Percentiles rank a stretch among this genome's conserved stretches.
phyloP scores from a whole-genome alignment of 305 asterid species.

The Fraxinus floribunda region DNA sequence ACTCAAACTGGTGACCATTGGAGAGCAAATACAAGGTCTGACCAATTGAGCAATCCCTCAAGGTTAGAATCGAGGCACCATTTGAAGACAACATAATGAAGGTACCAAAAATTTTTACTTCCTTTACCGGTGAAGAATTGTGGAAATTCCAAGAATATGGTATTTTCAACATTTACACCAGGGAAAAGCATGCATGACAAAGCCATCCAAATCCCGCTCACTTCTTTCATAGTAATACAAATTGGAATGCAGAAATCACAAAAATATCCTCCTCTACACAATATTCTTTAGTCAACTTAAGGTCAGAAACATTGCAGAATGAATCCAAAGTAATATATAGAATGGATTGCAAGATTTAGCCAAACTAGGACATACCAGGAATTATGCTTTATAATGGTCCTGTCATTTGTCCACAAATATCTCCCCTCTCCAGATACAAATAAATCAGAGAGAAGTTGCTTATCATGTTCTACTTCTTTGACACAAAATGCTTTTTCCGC shows the following conservation, averaged over 20 bases:
- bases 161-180: background rate
- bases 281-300: background rate
- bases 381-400: background rate
- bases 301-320: background rate
- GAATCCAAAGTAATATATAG: background rate
- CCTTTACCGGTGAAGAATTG: background rate
- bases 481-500: background rate
- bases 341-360: background rate
- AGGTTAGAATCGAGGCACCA: too few relatives aligned
- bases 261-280: background rate
- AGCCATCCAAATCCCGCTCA: background rate
- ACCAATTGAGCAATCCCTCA: background rate
- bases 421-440: background rate
- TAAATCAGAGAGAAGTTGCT: background rate
- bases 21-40: too few relatives aligned
- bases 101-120: background rate
- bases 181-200: background rate
- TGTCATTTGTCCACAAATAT: background rate
- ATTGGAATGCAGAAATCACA: background rate
- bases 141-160: background rate
- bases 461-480: background rate
- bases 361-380: background rate
- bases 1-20: too few relatives aligned
- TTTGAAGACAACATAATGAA: background rate
- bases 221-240: background rate